Percentiles rank a stretch among this genome's conserved stretches.
These are phyloP conservation scores for Penicillium sclerotigenum DNA, from an alignment of 2,329 filamentous ascomycete genomes.

Conservation along the genomic window DNA sequence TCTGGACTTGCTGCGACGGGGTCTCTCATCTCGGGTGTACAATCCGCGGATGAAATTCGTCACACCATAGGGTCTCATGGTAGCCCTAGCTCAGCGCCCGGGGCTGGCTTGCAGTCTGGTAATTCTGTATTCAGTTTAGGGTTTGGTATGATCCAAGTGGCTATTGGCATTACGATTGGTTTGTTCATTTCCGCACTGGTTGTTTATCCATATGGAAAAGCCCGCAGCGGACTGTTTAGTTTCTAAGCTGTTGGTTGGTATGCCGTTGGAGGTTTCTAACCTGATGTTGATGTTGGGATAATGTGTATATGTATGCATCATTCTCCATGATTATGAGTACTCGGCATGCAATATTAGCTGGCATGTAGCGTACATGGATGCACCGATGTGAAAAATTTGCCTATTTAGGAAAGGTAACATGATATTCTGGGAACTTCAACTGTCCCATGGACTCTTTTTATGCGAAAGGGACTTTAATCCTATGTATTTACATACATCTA, in stretches of 20 bases:
- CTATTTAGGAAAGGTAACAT: background rate
- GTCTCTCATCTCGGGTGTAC: slow-evolving; percentile 55
- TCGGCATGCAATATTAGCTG: background rate
- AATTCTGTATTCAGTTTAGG: slow-evolving; percentile 34
- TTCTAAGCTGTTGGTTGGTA: slow-evolving; percentile 19
- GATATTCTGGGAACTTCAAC: background rate
- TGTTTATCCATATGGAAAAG: slow-evolving; percentile 43
- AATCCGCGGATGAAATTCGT: slow-evolving; percentile 54
- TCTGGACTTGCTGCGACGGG: slow-evolving; percentile 57
- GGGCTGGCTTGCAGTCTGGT: slow-evolving; percentile 15
- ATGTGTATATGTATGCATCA: no score
- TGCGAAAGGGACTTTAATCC: no score
- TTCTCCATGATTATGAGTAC: background rate
- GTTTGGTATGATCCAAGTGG: slow-evolving; percentile 43
- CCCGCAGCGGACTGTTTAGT: slow-evolving; percentile 42
- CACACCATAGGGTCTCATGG: slow-evolving; percentile 21
- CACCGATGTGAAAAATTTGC: background rate
- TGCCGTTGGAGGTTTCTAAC: background rate
- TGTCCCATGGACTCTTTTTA: background rate
- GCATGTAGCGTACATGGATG: no score
- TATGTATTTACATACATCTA: no score
- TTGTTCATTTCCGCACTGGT: slow-evolving; percentile 42
- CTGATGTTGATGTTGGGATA: background rate
- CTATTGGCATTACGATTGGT: slow-evolving; percentile 43
- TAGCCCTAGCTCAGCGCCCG: slow-evolving; percentile 9